Evolutionary conservation across 23 red algal species (phyloP).

Genomic region (Chondrus crispus): DNA sequence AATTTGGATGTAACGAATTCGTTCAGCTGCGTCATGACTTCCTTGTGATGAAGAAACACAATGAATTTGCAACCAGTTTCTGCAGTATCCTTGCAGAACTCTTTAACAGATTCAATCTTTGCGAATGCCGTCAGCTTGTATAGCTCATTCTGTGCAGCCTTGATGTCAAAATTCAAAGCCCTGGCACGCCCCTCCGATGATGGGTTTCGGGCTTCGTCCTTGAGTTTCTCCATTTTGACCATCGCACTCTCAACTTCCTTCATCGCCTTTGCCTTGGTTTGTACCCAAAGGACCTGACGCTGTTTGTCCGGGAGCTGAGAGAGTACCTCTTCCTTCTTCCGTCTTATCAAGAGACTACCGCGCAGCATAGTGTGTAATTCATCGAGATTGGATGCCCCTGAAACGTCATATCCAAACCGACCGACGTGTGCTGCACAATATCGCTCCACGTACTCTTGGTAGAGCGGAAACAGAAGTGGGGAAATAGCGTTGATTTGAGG

Average conservation of each 20-base stretch:
- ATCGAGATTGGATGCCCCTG: conserved; percentile 65
- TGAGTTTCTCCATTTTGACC: background rate
- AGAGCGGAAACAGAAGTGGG: conserved; percentile 52
- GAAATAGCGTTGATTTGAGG: conserved; percentile 49
- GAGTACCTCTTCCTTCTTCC: conserved; percentile 72
- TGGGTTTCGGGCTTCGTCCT: background rate
- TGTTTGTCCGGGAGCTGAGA: conserved; percentile 72
- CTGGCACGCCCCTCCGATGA: background rate
- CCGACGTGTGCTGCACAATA: conserved; percentile 65
- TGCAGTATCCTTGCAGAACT: conserved; percentile 40
- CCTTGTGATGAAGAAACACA: conserved; percentile 61
- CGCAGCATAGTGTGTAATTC: conserved; percentile 71
- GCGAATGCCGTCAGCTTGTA: conserved; percentile 53
- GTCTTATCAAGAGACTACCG: conserved; percentile 64
- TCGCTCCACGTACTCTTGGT: conserved; percentile 40
- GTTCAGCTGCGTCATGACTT: conserved; percentile 38
- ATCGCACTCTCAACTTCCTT: background rate
- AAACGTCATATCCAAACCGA: conserved; percentile 63
- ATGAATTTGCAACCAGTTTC: conserved; percentile 70
- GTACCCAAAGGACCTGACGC: conserved; percentile 63
- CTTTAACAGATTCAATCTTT: conserved; percentile 58
- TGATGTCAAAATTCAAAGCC: background rate
- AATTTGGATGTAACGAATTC: conserved; percentile 36
- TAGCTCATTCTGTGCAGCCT: conserved; percentile 49
- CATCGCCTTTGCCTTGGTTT: conserved; percentile 47